phyloP scores from a whole-genome alignment of 1,284 basidiomycete species.

The Cutaneotrichosporon spelunceum region DNA sequence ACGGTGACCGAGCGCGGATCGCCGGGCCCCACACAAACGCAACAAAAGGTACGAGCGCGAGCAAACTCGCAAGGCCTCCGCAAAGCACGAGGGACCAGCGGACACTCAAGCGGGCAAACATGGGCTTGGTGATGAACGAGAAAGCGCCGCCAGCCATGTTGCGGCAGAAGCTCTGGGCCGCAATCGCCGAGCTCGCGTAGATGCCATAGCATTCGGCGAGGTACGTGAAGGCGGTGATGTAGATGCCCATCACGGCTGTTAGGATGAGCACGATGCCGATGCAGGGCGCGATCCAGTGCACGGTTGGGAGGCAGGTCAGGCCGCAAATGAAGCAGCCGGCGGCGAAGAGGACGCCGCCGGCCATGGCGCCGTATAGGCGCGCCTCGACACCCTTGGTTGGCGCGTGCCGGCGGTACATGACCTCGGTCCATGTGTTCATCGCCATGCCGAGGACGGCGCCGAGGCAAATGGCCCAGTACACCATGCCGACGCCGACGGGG shows the following conservation, averaged over 20 bases:
- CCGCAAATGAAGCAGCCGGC: constrained; percentile 59
- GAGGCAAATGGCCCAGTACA: constrained; percentile 61
- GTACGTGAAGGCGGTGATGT: constrained; percentile 36
- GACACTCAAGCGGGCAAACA: constrained; percentile 20
- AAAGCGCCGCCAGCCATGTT: constrained; percentile 30
- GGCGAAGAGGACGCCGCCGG: constrained; percentile 63
- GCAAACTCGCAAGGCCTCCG: constrained; percentile 16
- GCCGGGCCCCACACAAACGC: constrained; percentile 41
- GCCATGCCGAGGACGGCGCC: constrained; percentile 62
- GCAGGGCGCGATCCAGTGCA: constrained; percentile 44
- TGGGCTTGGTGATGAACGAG: constrained; percentile 23
- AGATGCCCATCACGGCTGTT: constrained; percentile 30
- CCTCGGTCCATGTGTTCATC: constrained; percentile 64
- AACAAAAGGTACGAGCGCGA: constrained; percentile 43
- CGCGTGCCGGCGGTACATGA: constrained; percentile 61
- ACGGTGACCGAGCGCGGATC: constrained; percentile 39
- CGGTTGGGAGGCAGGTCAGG: constrained; percentile 36
- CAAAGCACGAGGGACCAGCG: constrained; percentile 22
- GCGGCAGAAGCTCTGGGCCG: constrained; percentile 30
- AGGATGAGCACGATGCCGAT: constrained; percentile 47
- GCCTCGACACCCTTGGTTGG: constrained; percentile 65
- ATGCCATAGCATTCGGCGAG: constrained; percentile 34
- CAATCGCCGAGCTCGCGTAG: constrained; percentile 28
- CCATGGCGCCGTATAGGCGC: constrained; percentile 64
- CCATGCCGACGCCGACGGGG: constrained; percentile 61